Conservation (phyloP, 148 eudicot genomes). For the Amaranthus palmeri region DNA sequence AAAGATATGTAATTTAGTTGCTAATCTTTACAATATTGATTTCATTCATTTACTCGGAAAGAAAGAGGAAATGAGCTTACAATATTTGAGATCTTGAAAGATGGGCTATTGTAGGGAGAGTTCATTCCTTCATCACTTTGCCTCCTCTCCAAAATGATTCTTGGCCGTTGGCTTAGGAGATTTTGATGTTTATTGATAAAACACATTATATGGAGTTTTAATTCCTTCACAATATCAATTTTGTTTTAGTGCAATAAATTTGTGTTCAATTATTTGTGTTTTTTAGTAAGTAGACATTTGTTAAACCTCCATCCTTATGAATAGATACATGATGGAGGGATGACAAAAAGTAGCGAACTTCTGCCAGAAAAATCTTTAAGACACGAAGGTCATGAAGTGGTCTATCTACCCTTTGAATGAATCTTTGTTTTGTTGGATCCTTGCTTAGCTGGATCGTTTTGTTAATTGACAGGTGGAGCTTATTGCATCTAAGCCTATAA, state of each 20-base stretch:
- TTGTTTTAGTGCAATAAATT: not conserved
- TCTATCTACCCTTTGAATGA: too few species aligned
- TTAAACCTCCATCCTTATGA: too few species aligned
- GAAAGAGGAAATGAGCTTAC: not conserved
- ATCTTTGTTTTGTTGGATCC: not conserved
- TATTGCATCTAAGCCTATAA: too few species aligned
- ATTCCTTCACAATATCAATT: slow-evolving; percentile 5
- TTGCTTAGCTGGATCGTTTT: too few species aligned
- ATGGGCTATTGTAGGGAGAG: not conserved
- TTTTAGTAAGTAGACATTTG: too few species aligned
- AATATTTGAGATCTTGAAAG: slow-evolving; percentile 6
- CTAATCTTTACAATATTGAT: not conserved
- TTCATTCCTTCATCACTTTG: not conserved
- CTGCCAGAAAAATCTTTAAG: too few species aligned
- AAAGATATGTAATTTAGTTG: slow-evolving; percentile 13
- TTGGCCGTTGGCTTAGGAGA: not conserved
- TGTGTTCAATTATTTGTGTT: not conserved
- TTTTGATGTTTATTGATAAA: slow-evolving; percentile 9
- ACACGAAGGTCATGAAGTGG: too few species aligned
- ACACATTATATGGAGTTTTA: slow-evolving; percentile 13
- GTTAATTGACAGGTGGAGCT: too few species aligned
- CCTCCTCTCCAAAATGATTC: not conserved
- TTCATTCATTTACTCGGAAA: not conserved
- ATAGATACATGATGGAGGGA: too few species aligned
- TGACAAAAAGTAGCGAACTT: too few species aligned